A percentile compares a stretch with the other conserved stretches of the same genome.
Evolutionary conservation across 257 asterid species (phyloP).

Genomic region (Lantana camara): DNA sequence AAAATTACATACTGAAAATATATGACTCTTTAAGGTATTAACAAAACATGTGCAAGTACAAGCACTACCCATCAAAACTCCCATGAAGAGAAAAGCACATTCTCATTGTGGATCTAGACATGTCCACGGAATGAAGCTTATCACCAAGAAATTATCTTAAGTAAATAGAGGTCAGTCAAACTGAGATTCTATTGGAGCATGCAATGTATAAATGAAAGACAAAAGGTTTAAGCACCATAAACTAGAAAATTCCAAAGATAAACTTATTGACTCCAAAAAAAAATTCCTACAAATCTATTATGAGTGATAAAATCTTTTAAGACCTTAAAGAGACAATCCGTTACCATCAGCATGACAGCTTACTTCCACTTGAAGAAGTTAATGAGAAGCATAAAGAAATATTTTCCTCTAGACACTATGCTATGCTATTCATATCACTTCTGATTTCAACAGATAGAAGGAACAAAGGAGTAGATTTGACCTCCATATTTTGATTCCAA

Average conservation of each 20-base stretch:
- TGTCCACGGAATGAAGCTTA: background rate
- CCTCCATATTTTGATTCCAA: background rate
- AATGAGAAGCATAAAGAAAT: background rate
- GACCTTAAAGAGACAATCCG: background rate
- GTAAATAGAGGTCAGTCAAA: slow-evolving; percentile 3
- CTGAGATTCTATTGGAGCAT: background rate
- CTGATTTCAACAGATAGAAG: background rate
- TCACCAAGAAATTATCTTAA: background rate
- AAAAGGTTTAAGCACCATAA: background rate
- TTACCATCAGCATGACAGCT: background rate
- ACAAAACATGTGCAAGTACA: slow-evolving; percentile 9
- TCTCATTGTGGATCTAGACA: background rate
- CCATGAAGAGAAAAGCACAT: background rate
- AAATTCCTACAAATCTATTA: background rate
- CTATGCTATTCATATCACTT: background rate
- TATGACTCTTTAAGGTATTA: background rate
- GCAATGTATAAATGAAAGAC: background rate
- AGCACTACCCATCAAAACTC: background rate
- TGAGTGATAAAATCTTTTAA: background rate
- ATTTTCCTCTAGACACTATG: background rate
- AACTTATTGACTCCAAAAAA: background rate
- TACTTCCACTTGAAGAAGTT: background rate
- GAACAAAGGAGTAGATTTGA: background rate
- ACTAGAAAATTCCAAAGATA: background rate
- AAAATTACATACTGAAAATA: background rate